phyloP scores from a whole-genome alignment of 2,329 filamentous ascomycete genomes.

The Phyllosticta citriasiana region DNA sequence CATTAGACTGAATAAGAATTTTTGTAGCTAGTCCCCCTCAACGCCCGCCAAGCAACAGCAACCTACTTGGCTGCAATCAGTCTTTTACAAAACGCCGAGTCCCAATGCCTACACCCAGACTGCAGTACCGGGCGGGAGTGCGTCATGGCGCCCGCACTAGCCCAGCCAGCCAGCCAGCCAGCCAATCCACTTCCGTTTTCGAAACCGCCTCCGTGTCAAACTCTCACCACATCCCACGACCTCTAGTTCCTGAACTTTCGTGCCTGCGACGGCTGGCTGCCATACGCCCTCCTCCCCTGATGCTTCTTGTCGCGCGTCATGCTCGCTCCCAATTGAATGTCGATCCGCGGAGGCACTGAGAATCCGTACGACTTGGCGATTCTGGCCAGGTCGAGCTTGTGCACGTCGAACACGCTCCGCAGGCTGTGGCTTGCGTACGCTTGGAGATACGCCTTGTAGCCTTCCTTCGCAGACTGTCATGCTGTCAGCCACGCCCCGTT shows the following conservation, averaged over 20 bases:
- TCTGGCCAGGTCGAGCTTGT: conserved; percentile 73
- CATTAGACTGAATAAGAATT: not conserved
- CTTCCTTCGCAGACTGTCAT: conserved; percentile 10
- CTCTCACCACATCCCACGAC: not conserved
- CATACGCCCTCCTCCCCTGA: conserved; percentile 59
- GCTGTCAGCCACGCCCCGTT: not conserved
- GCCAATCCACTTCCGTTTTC: not conserved
- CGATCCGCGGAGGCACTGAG: conserved; percentile 62
- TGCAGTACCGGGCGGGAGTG: not conserved
- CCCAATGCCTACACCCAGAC: not conserved
- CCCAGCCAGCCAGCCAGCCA: not conserved
- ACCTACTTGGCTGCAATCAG: not conserved
- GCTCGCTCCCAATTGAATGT: conserved; percentile 67
- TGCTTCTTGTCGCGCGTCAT: conserved; percentile 61
- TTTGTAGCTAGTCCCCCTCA: not conserved
- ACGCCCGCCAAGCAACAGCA: not conserved
- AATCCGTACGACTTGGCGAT: conserved; percentile 82
- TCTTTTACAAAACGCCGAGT: not conserved
- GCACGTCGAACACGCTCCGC: conserved; percentile 73
- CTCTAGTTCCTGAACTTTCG: conserved; percentile 26
- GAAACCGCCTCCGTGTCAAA: not conserved
- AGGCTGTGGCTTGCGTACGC: conserved; percentile 84
- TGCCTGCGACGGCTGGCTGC: conserved; percentile 64
- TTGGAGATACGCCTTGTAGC: conserved; percentile 69
- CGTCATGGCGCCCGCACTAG: not conserved